Evolutionary conservation across 805 yeast species (phyloP).

Genomic region (Kazachstania taianensis): DNA sequence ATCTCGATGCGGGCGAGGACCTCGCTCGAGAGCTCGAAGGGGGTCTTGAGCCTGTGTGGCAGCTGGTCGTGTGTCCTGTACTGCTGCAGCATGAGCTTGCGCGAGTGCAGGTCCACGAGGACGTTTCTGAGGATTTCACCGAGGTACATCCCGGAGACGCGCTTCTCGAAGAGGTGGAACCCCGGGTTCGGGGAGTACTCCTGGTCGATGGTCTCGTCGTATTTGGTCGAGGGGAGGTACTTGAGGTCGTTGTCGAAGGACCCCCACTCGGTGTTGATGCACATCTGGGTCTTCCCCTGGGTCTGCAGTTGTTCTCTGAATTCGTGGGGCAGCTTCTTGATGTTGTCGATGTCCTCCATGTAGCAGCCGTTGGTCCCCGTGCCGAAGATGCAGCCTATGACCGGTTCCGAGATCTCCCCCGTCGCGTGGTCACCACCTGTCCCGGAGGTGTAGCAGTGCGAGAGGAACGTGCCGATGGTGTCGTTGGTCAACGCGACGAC

Average conservation of each 20-base stretch:
- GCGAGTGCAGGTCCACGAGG: slow-evolving; percentile 54
- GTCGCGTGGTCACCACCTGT: slow-evolving; percentile 35
- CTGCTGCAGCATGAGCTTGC: slow-evolving; percentile 49
- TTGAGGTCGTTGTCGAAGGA: slow-evolving; percentile 81
- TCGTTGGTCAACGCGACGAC: slow-evolving; percentile 91
- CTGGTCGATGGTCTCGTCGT: slow-evolving; percentile 61
- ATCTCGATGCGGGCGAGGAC: slow-evolving; percentile 79
- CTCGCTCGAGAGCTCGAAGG: slow-evolving; percentile 74
- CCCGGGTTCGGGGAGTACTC: slow-evolving; percentile 69
- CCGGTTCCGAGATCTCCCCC: slow-evolving; percentile 61
- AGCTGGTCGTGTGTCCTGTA: slow-evolving; percentile 33
- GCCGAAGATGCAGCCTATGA: slow-evolving; percentile 87
- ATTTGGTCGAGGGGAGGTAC: slow-evolving; percentile 67
- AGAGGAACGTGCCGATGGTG: slow-evolving; percentile 86
- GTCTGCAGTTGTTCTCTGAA: slow-evolving; percentile 30
- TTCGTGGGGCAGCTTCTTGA: slow-evolving; percentile 58
- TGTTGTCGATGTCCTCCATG: slow-evolving; percentile 62
- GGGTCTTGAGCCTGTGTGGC: slow-evolving; percentile 56
- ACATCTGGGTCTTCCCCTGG: slow-evolving; percentile 58
- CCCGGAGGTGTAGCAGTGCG: slow-evolving; percentile 69
- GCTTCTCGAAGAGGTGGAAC: slow-evolving; percentile 84
- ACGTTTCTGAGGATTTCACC: slow-evolving; percentile 81
- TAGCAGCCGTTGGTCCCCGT: slow-evolving; percentile 98
- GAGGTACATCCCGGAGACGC: slow-evolving; percentile 84
- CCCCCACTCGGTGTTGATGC: slow-evolving; percentile 96